Conservation (phyloP, 192 early-diverging fungal genomes). For the Rhizophagus clarus region DNA sequence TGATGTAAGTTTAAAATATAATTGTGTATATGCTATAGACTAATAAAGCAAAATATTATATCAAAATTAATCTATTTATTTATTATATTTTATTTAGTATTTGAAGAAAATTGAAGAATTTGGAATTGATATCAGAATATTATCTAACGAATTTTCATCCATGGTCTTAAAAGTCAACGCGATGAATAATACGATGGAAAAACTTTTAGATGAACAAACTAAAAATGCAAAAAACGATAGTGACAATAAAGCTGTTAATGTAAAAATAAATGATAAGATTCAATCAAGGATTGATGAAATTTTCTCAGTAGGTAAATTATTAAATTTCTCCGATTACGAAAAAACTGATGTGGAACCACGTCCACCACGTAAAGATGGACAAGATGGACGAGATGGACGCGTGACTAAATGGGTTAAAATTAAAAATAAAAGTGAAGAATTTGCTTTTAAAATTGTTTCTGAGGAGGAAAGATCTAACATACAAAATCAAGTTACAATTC, state of each 20-base stretch:
- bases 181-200: neutral
- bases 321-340: neutral
- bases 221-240: too few relatives aligned
- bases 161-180: neutral
- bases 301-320: neutral
- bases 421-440: neutral
- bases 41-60: too few relatives aligned
- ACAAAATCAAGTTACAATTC: constrained; percentile 13
- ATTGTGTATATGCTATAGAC: too few relatives aligned
- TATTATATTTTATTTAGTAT: neutral
- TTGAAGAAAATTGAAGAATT: neutral
- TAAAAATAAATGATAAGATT: too few relatives aligned
- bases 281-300: neutral
- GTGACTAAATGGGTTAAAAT: neutral
- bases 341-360: neutral
- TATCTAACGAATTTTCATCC: neutral
- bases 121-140: neutral
- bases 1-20: too few relatives aligned
- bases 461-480: neutral
- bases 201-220: neutral
- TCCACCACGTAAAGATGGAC: too few relatives aligned
- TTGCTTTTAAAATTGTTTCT: neutral
- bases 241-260: too few relatives aligned
- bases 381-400: too few relatives aligned
- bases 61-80: too few relatives aligned